phyloP scores from a whole-genome alignment of 1,139 yeast genomes.

The Hyphopichia pseudoburtonii region DNA sequence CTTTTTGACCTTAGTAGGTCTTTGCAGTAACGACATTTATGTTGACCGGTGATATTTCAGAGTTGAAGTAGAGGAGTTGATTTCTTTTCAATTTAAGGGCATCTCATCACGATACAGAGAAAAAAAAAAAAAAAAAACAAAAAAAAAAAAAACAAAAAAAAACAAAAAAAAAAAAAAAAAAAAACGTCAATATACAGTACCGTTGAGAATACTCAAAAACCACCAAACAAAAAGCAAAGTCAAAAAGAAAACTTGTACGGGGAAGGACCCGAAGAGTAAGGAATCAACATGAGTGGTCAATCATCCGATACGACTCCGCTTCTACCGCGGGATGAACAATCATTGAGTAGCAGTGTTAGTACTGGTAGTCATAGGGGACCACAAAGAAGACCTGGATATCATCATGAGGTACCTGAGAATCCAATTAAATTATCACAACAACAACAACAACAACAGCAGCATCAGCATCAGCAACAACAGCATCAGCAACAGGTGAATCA shows the following conservation, averaged over 20 bases:
- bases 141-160: neutral
- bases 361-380: conserved; percentile 9
- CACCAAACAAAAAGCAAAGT: conserved; percentile 2
- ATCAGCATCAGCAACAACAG: neutral
- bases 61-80: neutral
- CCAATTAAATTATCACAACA: conserved; percentile 17
- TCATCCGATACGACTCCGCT: conserved; percentile 21
- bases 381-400: conserved; percentile 22
- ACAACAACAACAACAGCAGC: conserved; percentile 1
- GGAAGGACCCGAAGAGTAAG: neutral
- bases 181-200: conserved; percentile 5
- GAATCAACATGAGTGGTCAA: neutral
- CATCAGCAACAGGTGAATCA: conserved; percentile 8
- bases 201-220: conserved; percentile 4
- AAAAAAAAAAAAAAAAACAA: conserved; percentile 7
- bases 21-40: conserved; percentile 3
- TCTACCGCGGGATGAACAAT: conserved; percentile 13
- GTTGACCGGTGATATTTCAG: no score
- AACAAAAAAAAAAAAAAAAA: neutral
- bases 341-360: neutral
- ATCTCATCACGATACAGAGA: conserved; percentile 6
- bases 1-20: conserved; percentile 28
- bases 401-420: conserved; percentile 25
- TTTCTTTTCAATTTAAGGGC: neutral
- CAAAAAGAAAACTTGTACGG: conserved; percentile 3